Conservation (phyloP, 306 rosid genomes). For the Vigna angularis region DNA sequence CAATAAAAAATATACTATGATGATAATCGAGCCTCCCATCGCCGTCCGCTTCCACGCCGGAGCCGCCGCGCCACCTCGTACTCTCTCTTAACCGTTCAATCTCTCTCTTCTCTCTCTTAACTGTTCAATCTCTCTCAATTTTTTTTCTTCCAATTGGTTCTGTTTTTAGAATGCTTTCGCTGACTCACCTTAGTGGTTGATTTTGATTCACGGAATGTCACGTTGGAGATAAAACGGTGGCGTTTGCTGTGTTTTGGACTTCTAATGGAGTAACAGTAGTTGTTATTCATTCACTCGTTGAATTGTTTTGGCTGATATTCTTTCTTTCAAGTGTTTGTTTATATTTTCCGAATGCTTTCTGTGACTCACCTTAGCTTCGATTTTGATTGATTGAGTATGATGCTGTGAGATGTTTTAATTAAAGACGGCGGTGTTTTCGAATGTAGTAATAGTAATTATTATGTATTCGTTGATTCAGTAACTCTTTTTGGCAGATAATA, state of each 20-base stretch:
- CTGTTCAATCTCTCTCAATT: not conserved
- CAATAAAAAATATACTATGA: slow-evolving; percentile 39
- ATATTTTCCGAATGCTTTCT: not conserved
- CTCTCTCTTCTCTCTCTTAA: slow-evolving; percentile 5
- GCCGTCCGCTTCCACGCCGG: slow-evolving; percentile 70
- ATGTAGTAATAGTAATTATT: not conserved
- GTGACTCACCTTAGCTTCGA: not conserved
- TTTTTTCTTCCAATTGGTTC: not conserved
- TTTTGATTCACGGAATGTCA: not conserved
- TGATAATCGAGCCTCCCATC: slow-evolving; percentile 74
- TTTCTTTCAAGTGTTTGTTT: slow-evolving; percentile 7
- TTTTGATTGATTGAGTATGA: not conserved
- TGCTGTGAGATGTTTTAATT: not conserved
- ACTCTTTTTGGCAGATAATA: slow-evolving; percentile 52
- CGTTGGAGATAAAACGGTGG: not conserved
- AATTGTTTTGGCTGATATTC: not conserved
- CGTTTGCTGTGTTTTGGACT: not conserved
- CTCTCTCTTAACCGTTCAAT: slow-evolving; percentile 1
- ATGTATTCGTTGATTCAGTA: not conserved
- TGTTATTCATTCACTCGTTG: not conserved
- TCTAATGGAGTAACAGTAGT: not conserved
- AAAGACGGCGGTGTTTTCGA: not conserved
- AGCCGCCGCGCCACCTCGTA: slow-evolving; percentile 56
- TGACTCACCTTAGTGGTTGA: slow-evolving; percentile 4
- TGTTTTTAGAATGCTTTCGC: not conserved